Evolutionary conservation across 2,329 filamentous ascomycete genomes (phyloP).

Genomic region (Cladosporium sp.): DNA sequence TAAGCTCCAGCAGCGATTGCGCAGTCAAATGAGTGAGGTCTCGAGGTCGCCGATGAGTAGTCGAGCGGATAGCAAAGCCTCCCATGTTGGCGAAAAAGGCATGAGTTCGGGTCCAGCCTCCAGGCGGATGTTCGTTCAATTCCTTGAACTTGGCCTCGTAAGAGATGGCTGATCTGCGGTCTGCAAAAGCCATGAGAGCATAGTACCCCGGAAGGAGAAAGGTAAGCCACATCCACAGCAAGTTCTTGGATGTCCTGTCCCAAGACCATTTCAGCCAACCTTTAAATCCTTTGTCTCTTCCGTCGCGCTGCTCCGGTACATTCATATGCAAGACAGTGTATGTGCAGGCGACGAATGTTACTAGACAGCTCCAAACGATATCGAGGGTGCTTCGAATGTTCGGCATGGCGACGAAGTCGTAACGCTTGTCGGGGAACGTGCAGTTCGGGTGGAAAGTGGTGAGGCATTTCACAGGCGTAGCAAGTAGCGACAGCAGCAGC

Average conservation of each 20-base stretch:
- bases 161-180: not conserved
- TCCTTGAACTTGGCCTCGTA: not conserved
- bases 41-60: not conserved
- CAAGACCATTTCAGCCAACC: not conserved
- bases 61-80: constrained; percentile 17
- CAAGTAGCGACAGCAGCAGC: too few relatives aligned
- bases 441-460: not conserved
- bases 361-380: constrained; percentile 33
- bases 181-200: not conserved
- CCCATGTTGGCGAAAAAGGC: constrained; percentile 32
- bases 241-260: not conserved
- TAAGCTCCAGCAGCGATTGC: not conserved
- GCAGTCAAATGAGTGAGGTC: not conserved
- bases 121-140: not conserved
- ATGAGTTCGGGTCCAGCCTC: constrained; percentile 25
- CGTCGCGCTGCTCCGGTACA: constrained; percentile 21
- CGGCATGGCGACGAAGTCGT: constrained; percentile 1
- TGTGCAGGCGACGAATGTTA: constrained; percentile 34
- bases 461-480: not conserved
- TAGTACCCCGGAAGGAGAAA: constrained; percentile 3
- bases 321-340: constrained; percentile 37
- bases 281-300: not conserved
- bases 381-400: constrained; percentile 27
- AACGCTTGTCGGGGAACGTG: not conserved
- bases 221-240: not conserved